phyloP scores from a whole-genome alignment of 192 early-diverging fungal species.

The Rhizophagus clarus region DNA sequence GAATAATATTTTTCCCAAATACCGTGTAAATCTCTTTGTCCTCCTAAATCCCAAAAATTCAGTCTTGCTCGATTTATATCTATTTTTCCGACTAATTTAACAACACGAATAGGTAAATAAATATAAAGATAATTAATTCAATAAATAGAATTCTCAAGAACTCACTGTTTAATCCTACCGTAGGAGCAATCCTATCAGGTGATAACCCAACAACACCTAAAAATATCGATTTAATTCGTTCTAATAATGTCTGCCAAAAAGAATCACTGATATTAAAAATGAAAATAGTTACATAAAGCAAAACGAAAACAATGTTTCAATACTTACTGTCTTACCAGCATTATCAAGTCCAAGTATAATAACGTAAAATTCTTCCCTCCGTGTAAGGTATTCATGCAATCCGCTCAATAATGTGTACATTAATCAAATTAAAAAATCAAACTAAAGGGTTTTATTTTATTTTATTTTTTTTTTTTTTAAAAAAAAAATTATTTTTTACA shows the following conservation, averaged over 20 bases:
- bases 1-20: slow-evolving; percentile 95
- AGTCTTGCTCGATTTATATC: slow-evolving; percentile 68
- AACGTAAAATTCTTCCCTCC: slow-evolving; percentile 92
- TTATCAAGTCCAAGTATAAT: slow-evolving; percentile 96
- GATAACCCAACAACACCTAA: slow-evolving; percentile 71
- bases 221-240: slow-evolving; percentile 84
- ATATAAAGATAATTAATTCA: neutral
- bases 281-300: slow-evolving; percentile 13
- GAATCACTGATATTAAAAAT: neutral
- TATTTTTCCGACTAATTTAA: slow-evolving; percentile 68
- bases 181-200: slow-evolving; percentile 91
- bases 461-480: neutral
- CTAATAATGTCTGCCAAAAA: slow-evolving; percentile 77
- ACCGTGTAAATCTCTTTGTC: slow-evolving; percentile 81
- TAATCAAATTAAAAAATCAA: neutral
- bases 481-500: neutral
- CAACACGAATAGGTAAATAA: neutral
- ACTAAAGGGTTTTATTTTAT: neutral
- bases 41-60: slow-evolving; percentile 96
- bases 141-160: slow-evolving; percentile 4
- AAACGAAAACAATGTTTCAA: neutral
- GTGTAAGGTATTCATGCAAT: slow-evolving; percentile 85
- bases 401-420: slow-evolving; percentile 96
- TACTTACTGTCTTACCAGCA: slow-evolving; percentile 91
- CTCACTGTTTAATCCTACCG: slow-evolving; percentile 91